Evolutionary conservation across 768 basidiomycete species (phyloP).

Genomic region (Amyloporia xantha): DNA sequence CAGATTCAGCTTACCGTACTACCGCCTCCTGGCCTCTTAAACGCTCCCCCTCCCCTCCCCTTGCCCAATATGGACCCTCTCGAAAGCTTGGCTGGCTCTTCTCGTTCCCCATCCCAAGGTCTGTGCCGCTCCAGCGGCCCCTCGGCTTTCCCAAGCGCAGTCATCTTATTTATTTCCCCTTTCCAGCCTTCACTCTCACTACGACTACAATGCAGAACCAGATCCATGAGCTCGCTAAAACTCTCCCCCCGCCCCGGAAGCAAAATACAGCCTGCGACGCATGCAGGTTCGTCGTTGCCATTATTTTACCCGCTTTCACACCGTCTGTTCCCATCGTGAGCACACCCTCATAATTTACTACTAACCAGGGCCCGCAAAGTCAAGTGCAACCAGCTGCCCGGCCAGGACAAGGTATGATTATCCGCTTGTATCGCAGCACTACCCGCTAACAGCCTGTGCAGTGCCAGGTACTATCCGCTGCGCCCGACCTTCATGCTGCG

Average conservation of each 20-base stretch:
- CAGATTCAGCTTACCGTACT: constrained; percentile 2
- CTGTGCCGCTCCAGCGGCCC: constrained; percentile 7
- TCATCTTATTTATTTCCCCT: constrained; percentile 14
- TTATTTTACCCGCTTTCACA: not conserved
- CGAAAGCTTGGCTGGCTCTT: constrained; percentile 4
- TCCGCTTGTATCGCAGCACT: constrained; percentile 12
- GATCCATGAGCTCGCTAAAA: constrained; percentile 75
- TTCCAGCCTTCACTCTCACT: constrained; percentile 53
- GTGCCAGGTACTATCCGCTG: constrained; percentile 54
- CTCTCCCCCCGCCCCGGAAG: constrained; percentile 78
- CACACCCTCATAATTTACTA: not conserved
- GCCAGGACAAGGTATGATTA: constrained; percentile 65
- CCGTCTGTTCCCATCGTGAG: not conserved
- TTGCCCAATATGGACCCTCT: constrained; percentile 12
- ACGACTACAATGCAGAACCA: constrained; percentile 70
- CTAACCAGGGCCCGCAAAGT: constrained; percentile 70
- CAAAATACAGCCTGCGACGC: constrained; percentile 94
- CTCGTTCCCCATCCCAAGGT: constrained; percentile 9
- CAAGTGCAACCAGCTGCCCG: constrained; percentile 78
- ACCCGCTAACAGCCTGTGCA: constrained; percentile 21
- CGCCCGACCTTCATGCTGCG: constrained; percentile 8
- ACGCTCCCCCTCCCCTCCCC: constrained; percentile 11
- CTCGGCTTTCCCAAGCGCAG: constrained; percentile 18
- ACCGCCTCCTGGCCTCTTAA: constrained; percentile 6
- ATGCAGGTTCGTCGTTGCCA: constrained; percentile 52